Conservation (phyloP, 2,329 filamentous ascomycete genomes). For the Nigrospora osmanthi region DNA sequence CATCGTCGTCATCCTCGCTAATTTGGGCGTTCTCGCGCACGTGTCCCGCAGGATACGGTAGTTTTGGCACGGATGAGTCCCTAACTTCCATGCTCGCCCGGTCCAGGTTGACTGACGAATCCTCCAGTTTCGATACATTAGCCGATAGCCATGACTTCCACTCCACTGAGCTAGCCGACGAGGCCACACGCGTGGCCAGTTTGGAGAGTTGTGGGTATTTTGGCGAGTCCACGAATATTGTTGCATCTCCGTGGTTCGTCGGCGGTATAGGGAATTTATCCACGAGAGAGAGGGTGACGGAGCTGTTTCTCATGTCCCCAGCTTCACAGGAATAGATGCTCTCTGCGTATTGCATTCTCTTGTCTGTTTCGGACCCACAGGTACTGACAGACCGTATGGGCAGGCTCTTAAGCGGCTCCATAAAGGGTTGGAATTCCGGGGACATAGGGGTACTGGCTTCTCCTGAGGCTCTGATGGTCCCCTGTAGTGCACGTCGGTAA, state of each 20-base stretch:
- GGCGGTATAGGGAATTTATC: constrained; percentile 10
- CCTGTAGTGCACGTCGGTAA: constrained; percentile 43
- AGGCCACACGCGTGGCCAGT: constrained; percentile 18
- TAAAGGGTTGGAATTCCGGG: constrained; percentile 26
- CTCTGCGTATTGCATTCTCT: constrained; percentile 31
- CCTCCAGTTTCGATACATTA: constrained; percentile 40
- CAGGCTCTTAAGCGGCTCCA: constrained; percentile 32
- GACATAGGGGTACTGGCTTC: constrained; percentile 14
- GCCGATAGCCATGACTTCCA: constrained; percentile 49
- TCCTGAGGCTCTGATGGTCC: constrained; percentile 32
- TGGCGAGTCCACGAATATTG: constrained; percentile 23
- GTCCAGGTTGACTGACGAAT: constrained; percentile 8
- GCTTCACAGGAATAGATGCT: constrained; percentile 39
- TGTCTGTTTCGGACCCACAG: constrained; percentile 28
- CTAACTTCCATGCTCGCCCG: constrained; percentile 4
- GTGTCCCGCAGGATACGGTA: constrained; percentile 25
- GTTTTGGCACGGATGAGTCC: constrained; percentile 10
- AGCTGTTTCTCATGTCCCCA: constrained; percentile 8
- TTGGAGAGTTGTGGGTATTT: constrained; percentile 16
- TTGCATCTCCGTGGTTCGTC: constrained; percentile 20
- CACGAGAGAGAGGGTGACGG: constrained; percentile 3
- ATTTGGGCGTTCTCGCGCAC: constrained; percentile 44
- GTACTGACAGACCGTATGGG: constrained; percentile 30
- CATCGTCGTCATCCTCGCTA: constrained; percentile 12
- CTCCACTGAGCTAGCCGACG: constrained; percentile 29